Evolutionary conservation across 768 basidiomycete species (phyloP).

Genomic region (Termitomyces sp.): DNA sequence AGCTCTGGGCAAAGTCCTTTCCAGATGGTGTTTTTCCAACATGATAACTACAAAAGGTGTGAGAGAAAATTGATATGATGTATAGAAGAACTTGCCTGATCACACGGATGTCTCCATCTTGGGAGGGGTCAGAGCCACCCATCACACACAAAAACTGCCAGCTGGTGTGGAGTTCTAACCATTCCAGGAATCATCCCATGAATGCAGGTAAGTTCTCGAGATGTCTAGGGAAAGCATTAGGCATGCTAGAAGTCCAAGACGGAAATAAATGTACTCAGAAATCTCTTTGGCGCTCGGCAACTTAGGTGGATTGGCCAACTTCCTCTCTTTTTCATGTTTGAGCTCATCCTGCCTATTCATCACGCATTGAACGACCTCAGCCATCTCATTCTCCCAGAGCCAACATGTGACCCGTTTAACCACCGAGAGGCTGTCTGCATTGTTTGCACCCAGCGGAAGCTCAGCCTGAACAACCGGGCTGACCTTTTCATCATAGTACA

Average conservation of each 20-base stretch:
- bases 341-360: not conserved
- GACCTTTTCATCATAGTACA: conserved; percentile 1
- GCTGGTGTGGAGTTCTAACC: not conserved
- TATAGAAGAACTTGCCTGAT: not conserved
- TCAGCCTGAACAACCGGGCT: not conserved
- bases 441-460: not conserved
- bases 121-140: not conserved
- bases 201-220: not conserved
- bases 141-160: conserved; percentile 1
- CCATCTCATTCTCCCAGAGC: not conserved
- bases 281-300: not conserved
- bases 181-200: not conserved
- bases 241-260: not conserved
- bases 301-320: not conserved
- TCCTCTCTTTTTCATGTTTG: not conserved
- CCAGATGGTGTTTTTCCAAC: not conserved
- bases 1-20: not conserved
- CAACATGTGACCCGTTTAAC: not conserved
- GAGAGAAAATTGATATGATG: no score
- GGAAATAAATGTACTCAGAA: not conserved
- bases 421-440: not conserved
- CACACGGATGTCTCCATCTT: not conserved
- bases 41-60: not conserved
- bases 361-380: not conserved
- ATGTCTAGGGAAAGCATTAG: not conserved